Conservation (phyloP, 2,329 filamentous ascomycete genomes). For the Fusarium poae region DNA sequence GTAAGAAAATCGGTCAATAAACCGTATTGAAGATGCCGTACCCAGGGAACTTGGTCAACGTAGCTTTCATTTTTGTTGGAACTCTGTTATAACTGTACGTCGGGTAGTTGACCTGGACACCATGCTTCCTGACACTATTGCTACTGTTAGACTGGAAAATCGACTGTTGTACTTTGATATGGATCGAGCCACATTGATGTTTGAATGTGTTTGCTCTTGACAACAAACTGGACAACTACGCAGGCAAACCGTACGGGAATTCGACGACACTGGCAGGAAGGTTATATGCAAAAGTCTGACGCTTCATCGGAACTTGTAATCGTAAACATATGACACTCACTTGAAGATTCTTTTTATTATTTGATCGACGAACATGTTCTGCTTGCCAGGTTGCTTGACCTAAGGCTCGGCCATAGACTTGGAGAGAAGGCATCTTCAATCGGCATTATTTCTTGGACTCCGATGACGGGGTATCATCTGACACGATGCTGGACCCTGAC, state of each 20-base stretch:
- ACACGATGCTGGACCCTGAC: slow-evolving; percentile 5
- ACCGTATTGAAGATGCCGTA: background rate
- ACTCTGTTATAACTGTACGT: background rate
- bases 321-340: too few species aligned
- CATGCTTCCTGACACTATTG: background rate
- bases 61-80: background rate
- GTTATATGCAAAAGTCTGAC: background rate
- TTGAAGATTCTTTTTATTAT: background rate
- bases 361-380: background rate
- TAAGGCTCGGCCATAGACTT: background rate
- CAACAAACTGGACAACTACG: background rate
- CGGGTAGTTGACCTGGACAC: background rate
- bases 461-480: slow-evolving; percentile 11
- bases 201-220: background rate
- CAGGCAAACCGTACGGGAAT: background rate
- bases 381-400: background rate
- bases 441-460: slow-evolving; percentile 1
- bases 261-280: too few species aligned
- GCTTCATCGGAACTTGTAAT: background rate
- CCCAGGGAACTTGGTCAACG: background rate
- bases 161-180: background rate
- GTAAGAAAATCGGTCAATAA: background rate
- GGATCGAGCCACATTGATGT: too few species aligned
- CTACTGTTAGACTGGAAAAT: background rate
- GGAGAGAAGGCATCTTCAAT: background rate